These are phyloP conservation scores for Chaetomium strumarium DNA, from an alignment of 2,329 filamentous ascomycete species.

Conservation along the genomic window DNA sequence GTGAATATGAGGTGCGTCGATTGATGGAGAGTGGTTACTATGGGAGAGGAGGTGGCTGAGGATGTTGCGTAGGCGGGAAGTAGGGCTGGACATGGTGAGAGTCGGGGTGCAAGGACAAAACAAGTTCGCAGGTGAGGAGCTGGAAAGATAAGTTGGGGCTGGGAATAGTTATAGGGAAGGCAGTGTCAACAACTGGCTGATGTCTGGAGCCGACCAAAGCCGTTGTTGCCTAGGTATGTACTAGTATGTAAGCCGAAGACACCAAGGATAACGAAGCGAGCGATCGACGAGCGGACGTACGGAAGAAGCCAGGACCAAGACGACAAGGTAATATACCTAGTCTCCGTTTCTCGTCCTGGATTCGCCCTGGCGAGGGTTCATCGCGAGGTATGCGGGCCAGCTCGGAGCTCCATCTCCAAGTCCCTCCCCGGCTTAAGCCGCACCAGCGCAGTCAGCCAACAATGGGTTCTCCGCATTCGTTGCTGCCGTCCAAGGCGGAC, in stretches of 20 bases:
- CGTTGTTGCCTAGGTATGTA: too few species aligned
- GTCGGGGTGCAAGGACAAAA: neutral
- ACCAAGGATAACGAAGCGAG: neutral
- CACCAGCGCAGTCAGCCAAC: neutral
- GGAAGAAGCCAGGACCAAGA: too few species aligned
- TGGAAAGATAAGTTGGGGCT: too few species aligned
- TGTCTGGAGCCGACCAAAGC: constrained; percentile 8
- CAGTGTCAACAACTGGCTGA: neutral
- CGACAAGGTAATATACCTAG: too few species aligned
- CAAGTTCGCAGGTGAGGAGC: too few species aligned
- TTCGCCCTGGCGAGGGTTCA: neutral
- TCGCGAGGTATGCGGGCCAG: neutral
- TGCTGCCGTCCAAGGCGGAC: neutral
- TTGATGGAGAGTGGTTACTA: constrained; percentile 24
- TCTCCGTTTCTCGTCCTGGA: too few species aligned
- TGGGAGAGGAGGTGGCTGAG: constrained; percentile 29
- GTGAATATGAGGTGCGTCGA: constrained; percentile 29
- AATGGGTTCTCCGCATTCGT: constrained; percentile 8
- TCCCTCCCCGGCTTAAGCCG: constrained; percentile 15
- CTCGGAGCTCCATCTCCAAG: constrained; percentile 16
- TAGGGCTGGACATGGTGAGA: constrained; percentile 19
- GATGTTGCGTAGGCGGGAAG: constrained; percentile 24
- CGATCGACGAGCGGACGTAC: too few species aligned
- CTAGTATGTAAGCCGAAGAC: neutral
- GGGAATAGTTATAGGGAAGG: too few species aligned